A percentile compares a stretch with the other conserved stretches of the same genome.
Conservation (phyloP, 176 grass and related monocot genomes). For the Triticum monococcum region DNA sequence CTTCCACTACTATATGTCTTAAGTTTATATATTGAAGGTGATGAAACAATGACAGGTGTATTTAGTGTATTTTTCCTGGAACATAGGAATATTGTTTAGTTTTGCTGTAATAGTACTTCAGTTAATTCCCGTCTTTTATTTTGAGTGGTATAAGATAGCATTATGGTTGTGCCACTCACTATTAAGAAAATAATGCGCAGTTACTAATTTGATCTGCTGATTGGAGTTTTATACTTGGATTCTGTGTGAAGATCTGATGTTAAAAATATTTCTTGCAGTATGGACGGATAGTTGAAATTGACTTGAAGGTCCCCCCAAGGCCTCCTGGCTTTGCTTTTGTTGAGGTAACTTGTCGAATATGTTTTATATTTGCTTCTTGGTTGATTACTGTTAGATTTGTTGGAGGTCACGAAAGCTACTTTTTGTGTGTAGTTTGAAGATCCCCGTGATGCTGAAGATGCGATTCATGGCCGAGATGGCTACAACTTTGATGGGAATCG, state of each 20-base stretch:
- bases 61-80: no score
- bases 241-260: neutral
- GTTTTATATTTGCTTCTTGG: neutral
- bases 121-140: neutral
- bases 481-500: conserved; percentile 80
- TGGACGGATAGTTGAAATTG: conserved; percentile 75
- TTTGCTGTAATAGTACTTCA: neutral
- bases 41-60: no score
- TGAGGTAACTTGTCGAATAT: conserved; percentile 47
- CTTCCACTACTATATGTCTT: neutral
- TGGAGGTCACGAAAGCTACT: neutral
- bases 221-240: neutral
- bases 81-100: neutral
- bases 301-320: conserved; percentile 81
- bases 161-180: neutral
- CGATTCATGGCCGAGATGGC: conserved; percentile 68
- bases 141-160: neutral
- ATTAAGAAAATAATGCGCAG: neutral
- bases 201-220: neutral
- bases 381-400: neutral
- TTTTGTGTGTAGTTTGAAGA: conserved; percentile 66
- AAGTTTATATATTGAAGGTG: no score
- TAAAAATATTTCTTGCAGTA: conserved; percentile 41
- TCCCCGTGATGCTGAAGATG: conserved; percentile 72
- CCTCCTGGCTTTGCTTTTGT: conserved; percentile 81